Conservation (phyloP, 306 rosid genomes). For the Vicia faba region DNA sequence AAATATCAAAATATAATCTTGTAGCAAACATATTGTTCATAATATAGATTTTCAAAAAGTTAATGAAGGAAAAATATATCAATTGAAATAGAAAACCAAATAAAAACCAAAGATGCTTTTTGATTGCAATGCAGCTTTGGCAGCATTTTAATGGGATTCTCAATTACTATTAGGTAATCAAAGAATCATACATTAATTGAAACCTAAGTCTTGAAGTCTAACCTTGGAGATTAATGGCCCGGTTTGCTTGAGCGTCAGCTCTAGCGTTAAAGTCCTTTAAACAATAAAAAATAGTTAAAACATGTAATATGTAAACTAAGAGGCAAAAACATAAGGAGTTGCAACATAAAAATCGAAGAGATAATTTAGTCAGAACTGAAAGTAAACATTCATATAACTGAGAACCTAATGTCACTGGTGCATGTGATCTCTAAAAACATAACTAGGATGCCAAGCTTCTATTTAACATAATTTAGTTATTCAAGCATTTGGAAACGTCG, state of each 20-base stretch:
- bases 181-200: not conserved
- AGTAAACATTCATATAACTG: not conserved
- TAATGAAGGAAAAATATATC: too few relatives aligned
- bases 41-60: not conserved
- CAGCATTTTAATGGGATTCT: slow-evolving; percentile 3
- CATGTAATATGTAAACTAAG: not conserved
- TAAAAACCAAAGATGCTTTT: not conserved
- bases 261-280: slow-evolving; percentile 69
- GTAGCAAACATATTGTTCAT: too few relatives aligned
- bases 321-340: not conserved
- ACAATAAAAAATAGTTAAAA: slow-evolving; percentile 13
- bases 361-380: not conserved
- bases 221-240: slow-evolving; percentile 65
- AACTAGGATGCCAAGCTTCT: not conserved
- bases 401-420: not conserved
- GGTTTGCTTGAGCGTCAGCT: slow-evolving; percentile 80
- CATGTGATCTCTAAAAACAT: not conserved
- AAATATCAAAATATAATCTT: too few relatives aligned
- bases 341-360: not conserved
- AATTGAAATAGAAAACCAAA: not conserved
- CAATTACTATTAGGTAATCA: not conserved
- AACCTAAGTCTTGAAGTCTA: slow-evolving; percentile 34
- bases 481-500: not conserved
- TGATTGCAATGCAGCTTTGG: slow-evolving; percentile 4
- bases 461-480: too few relatives aligned